Conservation (phyloP, 345 rosid genomes). For the Punica granatum region DNA sequence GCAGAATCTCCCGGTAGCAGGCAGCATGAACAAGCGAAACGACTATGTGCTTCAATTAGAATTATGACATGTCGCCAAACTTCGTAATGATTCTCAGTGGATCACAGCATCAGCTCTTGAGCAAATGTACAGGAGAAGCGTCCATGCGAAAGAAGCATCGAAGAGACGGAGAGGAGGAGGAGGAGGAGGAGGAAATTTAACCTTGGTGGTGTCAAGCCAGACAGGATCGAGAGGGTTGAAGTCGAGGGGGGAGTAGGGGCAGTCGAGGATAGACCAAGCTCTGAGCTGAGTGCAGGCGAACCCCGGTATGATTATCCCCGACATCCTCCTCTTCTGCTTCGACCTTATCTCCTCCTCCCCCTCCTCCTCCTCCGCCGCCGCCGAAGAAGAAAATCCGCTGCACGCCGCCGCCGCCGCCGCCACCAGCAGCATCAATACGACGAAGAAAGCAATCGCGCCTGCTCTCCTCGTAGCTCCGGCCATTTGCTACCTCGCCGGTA, state of each 20-base stretch:
- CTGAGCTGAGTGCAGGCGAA: conserved; percentile 97
- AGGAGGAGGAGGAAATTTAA: conserved; percentile 14
- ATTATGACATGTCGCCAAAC: neutral
- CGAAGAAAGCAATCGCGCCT: neutral
- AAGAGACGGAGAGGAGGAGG: neutral
- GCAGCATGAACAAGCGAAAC: neutral
- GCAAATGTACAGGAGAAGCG: neutral
- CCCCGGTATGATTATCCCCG: conserved; percentile 96
- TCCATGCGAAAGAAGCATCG: neutral
- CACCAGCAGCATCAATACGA: conserved; percentile 3
- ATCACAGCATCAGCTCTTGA: neutral
- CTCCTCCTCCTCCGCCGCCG: neutral
- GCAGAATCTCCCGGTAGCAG: neutral
- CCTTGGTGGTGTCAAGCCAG: conserved; percentile 96
- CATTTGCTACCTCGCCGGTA: neutral
- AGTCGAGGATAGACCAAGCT: conserved; percentile 98
- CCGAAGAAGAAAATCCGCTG: neutral
- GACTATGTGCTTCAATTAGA: neutral
- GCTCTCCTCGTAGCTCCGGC: conserved; percentile 5
- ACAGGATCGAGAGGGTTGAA: conserved; percentile 98
- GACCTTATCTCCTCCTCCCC: conserved; percentile 13
- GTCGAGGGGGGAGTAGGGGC: conserved; percentile 92
- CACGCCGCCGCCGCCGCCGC: neutral
- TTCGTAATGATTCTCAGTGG: neutral
- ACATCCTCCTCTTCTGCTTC: conserved; percentile 30